These are phyloP conservation scores for Obba rivulosa DNA, from an alignment of 768 basidiomycete species.

Conservation along the genomic window DNA sequence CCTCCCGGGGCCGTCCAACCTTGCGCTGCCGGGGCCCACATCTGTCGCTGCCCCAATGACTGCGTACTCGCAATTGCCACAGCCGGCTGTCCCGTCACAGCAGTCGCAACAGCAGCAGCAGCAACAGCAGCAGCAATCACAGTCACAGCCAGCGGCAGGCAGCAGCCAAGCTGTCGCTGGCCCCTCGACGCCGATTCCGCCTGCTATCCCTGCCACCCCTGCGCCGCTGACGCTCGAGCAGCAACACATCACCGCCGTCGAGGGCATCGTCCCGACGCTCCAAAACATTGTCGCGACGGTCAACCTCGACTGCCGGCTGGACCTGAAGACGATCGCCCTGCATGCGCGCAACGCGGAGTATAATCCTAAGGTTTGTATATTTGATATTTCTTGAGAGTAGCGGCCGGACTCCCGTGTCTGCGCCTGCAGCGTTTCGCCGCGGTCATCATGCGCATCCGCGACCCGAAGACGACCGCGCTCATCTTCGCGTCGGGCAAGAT, in stretches of 20 bases:
- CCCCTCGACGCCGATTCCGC: slow-evolving; percentile 46
- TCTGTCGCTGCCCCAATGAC: slow-evolving; percentile 38
- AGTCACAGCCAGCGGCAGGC: slow-evolving; percentile 22
- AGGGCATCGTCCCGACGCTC: slow-evolving; percentile 97
- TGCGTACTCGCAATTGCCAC: slow-evolving; percentile 32
- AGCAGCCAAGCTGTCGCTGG: slow-evolving; percentile 42
- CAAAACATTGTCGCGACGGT: slow-evolving; percentile 99
- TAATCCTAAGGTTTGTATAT: slow-evolving; percentile 94
- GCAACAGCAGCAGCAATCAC: slow-evolving; percentile 23
- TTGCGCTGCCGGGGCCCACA: slow-evolving; percentile 48
- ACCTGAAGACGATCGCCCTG: slow-evolving; percentile 96
- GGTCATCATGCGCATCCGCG: slow-evolving; percentile 99
- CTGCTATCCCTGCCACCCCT: slow-evolving; percentile 61
- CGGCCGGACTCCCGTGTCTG: slow-evolving; percentile 59
- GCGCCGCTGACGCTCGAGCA: slow-evolving; percentile 80
- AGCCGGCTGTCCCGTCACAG: slow-evolving; percentile 19
- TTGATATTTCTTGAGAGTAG: slow-evolving; percentile 35
- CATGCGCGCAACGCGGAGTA: slow-evolving; percentile 99
- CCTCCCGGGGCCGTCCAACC: slow-evolving; percentile 35
- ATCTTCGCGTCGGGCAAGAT: slow-evolving; percentile 99
- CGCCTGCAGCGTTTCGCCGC: slow-evolving; percentile 94
- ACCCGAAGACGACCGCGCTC: slow-evolving; percentile 98
- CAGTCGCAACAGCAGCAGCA: slow-evolving; percentile 17
- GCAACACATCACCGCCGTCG: slow-evolving; percentile 93
- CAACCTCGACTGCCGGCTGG: slow-evolving; percentile 93